Percentiles rank a stretch among this genome's conserved stretches.
Evolutionary conservation across 352 stramenopile genomes (phyloP).

Genomic region (Globisporangium recalcitrans): DNA sequence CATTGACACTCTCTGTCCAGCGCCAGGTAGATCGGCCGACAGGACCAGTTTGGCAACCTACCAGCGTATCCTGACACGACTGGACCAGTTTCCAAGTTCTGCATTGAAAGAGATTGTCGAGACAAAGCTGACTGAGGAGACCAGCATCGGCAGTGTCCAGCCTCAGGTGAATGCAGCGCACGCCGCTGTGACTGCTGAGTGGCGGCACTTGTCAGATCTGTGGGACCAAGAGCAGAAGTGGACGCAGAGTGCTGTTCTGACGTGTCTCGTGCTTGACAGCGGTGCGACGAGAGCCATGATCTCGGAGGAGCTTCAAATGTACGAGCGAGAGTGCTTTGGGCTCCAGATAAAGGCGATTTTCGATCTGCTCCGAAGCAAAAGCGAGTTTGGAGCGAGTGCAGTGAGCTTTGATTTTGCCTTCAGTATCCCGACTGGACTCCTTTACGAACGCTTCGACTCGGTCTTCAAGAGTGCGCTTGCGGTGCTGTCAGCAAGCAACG

Average conservation of each 20-base stretch:
- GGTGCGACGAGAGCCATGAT: constrained; percentile 14
- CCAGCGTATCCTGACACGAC: constrained; percentile 19
- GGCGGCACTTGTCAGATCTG: constrained; percentile 18
- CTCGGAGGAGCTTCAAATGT: constrained; percentile 9
- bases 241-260: constrained; percentile 40
- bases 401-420: constrained; percentile 19
- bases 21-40: background rate
- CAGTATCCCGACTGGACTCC: constrained; percentile 18
- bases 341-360: constrained; percentile 51
- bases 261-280: constrained; percentile 10
- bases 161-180: background rate
- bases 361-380: constrained; percentile 17
- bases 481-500: background rate
- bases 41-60: constrained; percentile 8
- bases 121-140: background rate
- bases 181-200: constrained; percentile 25
- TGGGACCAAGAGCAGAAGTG: constrained; percentile 29
- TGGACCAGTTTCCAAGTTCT: constrained; percentile 30
- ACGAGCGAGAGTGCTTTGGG: constrained; percentile 33
- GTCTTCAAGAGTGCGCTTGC: constrained; percentile 10
- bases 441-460: constrained; percentile 25
- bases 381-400: background rate
- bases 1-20: background rate
- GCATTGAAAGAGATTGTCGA: constrained; percentile 27
- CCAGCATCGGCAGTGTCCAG: background rate